A percentile compares a stretch with the other conserved stretches of the same genome.
These are phyloP conservation scores for Colletotrichum euphorbiae DNA, from an alignment of 2,329 filamentous ascomycete species.

Conservation along the genomic window DNA sequence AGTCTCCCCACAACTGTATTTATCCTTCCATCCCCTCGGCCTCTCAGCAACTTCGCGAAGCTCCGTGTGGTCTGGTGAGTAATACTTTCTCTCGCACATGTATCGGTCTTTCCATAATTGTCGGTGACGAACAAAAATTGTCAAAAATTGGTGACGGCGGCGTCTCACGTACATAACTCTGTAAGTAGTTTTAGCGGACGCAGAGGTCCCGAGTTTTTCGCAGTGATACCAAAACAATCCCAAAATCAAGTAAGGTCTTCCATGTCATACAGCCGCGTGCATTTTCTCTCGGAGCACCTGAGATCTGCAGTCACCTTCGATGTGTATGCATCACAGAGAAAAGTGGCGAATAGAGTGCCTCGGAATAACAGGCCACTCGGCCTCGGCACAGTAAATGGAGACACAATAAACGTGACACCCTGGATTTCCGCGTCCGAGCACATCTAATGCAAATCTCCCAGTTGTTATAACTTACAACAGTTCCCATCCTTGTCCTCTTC, in stretches of 20 bases:
- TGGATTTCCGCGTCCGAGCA: background rate
- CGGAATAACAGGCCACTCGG: background rate
- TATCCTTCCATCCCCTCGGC: constrained; percentile 3
- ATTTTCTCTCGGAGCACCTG: background rate
- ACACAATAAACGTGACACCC: background rate
- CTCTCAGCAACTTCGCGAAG: constrained; percentile 3
- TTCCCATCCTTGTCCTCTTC: background rate
- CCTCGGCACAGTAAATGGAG: constrained; percentile 7
- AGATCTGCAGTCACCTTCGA: background rate
- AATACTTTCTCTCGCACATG: constrained; percentile 18
- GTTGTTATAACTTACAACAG: constrained; percentile 15
- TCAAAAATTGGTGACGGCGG: background rate
- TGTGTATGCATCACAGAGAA: no score
- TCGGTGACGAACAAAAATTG: background rate
- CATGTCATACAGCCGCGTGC: background rate
- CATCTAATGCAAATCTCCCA: background rate
- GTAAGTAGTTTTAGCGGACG: background rate
- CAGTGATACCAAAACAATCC: background rate
- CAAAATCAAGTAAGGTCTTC: background rate
- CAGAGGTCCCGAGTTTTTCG: background rate
- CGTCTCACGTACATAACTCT: background rate
- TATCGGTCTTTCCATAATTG: background rate
- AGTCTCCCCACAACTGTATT: background rate
- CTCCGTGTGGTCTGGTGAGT: constrained; percentile 32
- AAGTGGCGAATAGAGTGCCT: no score